Percentiles rank a stretch among this genome's conserved stretches.
Conservation (phyloP, 805 yeast species). For the Saccharomyces cerevisiae region DNA sequence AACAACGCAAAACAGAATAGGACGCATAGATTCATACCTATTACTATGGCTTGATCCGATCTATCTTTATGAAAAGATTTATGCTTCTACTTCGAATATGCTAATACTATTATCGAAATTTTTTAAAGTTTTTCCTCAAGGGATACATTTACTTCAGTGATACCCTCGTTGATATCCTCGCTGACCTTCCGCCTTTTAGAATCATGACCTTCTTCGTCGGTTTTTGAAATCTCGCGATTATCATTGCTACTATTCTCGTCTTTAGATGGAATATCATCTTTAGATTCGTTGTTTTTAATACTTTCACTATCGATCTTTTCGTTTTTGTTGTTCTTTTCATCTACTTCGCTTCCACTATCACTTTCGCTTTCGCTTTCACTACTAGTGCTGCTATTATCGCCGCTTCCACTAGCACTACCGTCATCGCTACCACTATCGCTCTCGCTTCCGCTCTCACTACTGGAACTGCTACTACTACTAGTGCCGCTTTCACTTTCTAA, state of each 20-base stretch:
- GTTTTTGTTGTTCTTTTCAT: slow-evolving; percentile 16
- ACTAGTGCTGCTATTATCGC: slow-evolving; percentile 23
- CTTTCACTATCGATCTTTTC: slow-evolving; percentile 6
- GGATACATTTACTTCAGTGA: background rate
- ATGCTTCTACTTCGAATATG: background rate
- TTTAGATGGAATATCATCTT: slow-evolving; percentile 16
- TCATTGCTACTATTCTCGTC: slow-evolving; percentile 1
- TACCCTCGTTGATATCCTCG: background rate
- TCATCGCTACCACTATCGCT: slow-evolving; percentile 34
- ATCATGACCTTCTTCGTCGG: slow-evolving; percentile 37
- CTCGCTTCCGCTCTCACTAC: slow-evolving; percentile 10
- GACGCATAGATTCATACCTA: background rate
- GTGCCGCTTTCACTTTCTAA: slow-evolving; percentile 4
- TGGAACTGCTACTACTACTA: slow-evolving; percentile 6
- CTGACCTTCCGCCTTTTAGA: background rate
- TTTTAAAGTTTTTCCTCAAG: background rate
- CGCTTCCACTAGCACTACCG: slow-evolving; percentile 39
- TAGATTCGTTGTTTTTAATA: slow-evolving; percentile 18
- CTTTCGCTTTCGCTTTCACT: slow-evolving; percentile 25
- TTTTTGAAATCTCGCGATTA: slow-evolving; percentile 26
- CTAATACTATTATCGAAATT: background rate
- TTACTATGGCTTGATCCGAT: background rate
- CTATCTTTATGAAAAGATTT: background rate
- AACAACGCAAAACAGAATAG: background rate
- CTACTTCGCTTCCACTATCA: slow-evolving; percentile 10